These are phyloP conservation scores for Carpinus fangiana DNA, from an alignment of 306 rosid species.

Conservation along the genomic window DNA sequence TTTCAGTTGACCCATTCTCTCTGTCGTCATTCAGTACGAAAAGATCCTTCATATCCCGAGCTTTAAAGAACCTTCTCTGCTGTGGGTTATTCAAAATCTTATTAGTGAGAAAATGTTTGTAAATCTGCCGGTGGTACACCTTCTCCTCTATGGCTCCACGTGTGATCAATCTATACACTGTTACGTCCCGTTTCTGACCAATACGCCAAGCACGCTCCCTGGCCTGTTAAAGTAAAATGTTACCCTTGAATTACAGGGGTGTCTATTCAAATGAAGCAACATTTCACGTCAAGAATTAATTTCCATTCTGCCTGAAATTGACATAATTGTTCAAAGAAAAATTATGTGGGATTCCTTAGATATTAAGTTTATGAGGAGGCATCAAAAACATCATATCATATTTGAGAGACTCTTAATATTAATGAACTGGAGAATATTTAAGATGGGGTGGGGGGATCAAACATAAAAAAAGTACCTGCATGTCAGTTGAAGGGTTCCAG, in stretches of 20 bases:
- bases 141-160: slow-evolving; percentile 98
- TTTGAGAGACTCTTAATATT: neutral
- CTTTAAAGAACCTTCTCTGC: slow-evolving; percentile 93
- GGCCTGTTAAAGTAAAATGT: slow-evolving; percentile 61
- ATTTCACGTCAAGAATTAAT: slow-evolving; percentile 18
- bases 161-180: slow-evolving; percentile 87
- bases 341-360: neutral
- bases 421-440: neutral
- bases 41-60: slow-evolving; percentile 98
- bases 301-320: slow-evolving; percentile 18
- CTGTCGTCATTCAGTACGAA: slow-evolving; percentile 73
- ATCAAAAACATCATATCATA: slow-evolving; percentile 18
- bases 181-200: slow-evolving; percentile 95
- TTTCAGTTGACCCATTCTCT: slow-evolving; percentile 77
- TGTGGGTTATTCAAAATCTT: slow-evolving; percentile 93
- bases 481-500: slow-evolving; percentile 98
- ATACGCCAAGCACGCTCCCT: slow-evolving; percentile 99
- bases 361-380: slow-evolving; percentile 10
- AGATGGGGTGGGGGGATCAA: slow-evolving; percentile 8
- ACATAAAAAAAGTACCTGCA: slow-evolving; percentile 57
- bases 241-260: slow-evolving; percentile 25
- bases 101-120: slow-evolving; percentile 95
- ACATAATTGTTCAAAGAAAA: slow-evolving; percentile 27
- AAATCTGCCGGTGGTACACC: slow-evolving; percentile 95
- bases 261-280: slow-evolving; percentile 11